A percentile compares a stretch with the other conserved stretches of the same genome.
Conservation (phyloP, 2,329 filamentous ascomycete species). For the Fusarium bactridioides region DNA sequence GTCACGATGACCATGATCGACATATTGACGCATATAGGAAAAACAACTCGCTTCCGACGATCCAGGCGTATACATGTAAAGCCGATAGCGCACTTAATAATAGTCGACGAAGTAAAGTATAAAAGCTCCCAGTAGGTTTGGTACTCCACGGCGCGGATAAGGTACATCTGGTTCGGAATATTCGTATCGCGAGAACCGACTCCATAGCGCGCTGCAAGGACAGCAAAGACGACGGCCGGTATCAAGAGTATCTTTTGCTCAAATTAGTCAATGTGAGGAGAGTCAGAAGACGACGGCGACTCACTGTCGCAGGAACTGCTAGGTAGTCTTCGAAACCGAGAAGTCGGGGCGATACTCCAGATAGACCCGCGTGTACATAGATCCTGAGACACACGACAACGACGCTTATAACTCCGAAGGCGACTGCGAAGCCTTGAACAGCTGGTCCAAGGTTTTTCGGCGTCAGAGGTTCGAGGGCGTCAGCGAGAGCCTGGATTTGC, state of each 20-base stretch:
- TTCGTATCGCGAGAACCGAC: constrained; percentile 6
- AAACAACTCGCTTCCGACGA: not conserved
- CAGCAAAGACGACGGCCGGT: constrained; percentile 3
- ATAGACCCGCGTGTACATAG: constrained; percentile 10
- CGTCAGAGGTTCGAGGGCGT: not conserved
- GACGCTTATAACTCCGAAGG: not conserved
- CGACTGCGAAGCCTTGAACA: not conserved
- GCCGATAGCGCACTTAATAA: constrained; percentile 4
- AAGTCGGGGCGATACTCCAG: not conserved
- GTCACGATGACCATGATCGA: not conserved
- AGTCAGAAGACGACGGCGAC: accelerated
- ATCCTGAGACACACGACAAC: not conserved
- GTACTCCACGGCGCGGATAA: constrained; percentile 8
- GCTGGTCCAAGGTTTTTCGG: not conserved
- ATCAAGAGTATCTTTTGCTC: not conserved
- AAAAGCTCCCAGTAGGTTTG: constrained; percentile 13
- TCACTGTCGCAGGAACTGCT: not conserved
- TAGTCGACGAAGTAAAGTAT: constrained; percentile 2
- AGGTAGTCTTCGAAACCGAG: constrained; percentile 10
- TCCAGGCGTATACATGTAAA: constrained; percentile 2
- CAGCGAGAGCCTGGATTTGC: not conserved
- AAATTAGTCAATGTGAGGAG: accelerated
- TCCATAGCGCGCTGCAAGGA: not conserved
- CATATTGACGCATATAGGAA: constrained; percentile 13
- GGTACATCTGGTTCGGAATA: not conserved